phyloP scores from a whole-genome alignment of 139 green algal species.

The Closterium sp. region DNA sequence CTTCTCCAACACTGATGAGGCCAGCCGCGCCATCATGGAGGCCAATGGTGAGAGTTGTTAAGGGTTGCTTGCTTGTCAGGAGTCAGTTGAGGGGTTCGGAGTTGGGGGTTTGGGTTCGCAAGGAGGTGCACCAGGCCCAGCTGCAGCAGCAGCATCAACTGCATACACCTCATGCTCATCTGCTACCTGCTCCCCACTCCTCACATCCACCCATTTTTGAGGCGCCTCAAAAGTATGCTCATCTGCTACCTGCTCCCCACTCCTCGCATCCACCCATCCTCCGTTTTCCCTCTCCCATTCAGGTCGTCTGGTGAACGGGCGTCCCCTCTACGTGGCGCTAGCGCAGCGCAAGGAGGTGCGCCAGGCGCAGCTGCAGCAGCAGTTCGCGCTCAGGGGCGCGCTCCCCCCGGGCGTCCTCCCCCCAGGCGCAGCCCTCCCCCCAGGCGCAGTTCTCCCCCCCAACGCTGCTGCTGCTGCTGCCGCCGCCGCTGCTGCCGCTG shows the following conservation, averaged over 20 bases:
- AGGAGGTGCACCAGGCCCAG: slow-evolving; percentile 56
- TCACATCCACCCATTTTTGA: too few species aligned
- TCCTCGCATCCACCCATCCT: background rate
- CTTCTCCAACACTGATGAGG: too few species aligned
- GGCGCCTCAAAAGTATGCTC: background rate
- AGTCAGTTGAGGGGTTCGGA: too few species aligned
- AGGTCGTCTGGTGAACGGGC: slow-evolving; percentile 43
- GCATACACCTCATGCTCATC: too few species aligned
- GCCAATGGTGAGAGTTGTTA: background rate
- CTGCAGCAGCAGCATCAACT: slow-evolving; percentile 58
- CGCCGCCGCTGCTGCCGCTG: too few species aligned
- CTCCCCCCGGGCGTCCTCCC: background rate
- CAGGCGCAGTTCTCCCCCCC: too few species aligned
- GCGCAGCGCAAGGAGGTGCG: slow-evolving; percentile 61
- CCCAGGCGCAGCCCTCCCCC: too few species aligned
- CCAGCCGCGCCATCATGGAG: background rate
- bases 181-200: too few species aligned
- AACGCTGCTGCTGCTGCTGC: too few species aligned
- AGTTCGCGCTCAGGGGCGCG: slow-evolving; percentile 41
- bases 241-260: background rate
- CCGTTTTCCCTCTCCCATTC: background rate
- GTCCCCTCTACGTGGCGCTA: slow-evolving; percentile 64
- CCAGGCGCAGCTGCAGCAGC: slow-evolving; percentile 54
- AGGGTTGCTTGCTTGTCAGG: too few species aligned
- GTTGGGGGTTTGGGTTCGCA: slow-evolving; percentile 30